These are phyloP conservation scores for Aphanomyces cochlioides DNA, from an alignment of 352 stramenopile genomes.

Conservation along the genomic window DNA sequence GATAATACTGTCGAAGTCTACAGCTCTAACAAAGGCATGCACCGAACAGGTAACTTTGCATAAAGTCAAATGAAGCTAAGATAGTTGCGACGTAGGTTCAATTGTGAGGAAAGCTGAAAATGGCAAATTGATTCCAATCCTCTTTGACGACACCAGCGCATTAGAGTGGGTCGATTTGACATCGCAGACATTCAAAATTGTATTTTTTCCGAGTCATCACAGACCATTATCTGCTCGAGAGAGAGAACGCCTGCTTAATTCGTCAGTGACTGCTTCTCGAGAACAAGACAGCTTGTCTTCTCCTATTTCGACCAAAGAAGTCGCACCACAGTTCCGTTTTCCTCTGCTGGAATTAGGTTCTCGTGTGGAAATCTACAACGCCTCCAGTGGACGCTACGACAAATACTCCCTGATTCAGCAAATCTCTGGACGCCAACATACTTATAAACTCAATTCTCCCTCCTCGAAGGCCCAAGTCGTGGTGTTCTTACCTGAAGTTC, in stretches of 20 bases:
- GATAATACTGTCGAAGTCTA: conserved; percentile 25
- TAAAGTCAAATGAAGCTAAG: not conserved
- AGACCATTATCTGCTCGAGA: not conserved
- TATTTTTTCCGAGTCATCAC: conserved; percentile 13
- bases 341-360: not conserved
- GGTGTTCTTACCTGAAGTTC: not conserved
- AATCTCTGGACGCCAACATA: not conserved
- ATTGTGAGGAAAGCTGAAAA: conserved; percentile 18
- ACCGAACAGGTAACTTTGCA: conserved; percentile 13
- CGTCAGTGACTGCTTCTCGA: not conserved
- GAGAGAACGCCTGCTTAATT: not conserved
- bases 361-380: conserved; percentile 17
- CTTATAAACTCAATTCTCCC: not conserved
- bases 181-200: conserved; percentile 23
- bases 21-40: conserved; percentile 6
- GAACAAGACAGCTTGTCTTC: not conserved
- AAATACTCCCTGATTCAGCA: conserved; percentile 1
- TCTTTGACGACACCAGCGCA: not conserved
- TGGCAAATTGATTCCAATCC: conserved; percentile 16
- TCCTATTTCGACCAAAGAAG: not conserved
- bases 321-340: not conserved
- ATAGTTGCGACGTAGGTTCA: not conserved
- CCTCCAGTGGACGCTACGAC: not conserved
- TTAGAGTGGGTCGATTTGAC: conserved; percentile 28
- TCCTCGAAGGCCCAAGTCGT: not conserved